Conservation (phyloP, 176 grass and related monocot genomes). For the Elymus sibiricus region DNA sequence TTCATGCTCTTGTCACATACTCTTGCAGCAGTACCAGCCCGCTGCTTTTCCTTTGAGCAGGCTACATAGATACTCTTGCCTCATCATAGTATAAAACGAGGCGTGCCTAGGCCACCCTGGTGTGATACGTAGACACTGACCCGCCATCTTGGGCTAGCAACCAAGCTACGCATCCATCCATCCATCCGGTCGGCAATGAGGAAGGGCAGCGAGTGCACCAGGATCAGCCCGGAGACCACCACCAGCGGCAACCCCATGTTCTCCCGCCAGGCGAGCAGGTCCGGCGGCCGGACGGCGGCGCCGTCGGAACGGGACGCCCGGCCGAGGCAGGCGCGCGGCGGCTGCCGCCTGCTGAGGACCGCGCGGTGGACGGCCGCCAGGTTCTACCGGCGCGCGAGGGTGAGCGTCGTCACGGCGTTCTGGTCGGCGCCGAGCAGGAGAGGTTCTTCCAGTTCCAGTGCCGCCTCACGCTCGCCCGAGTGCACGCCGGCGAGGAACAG, state of each 20-base stretch:
- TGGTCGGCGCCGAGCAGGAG: slow-evolving; percentile 32
- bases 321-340: slow-evolving; percentile 2
- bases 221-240: slow-evolving; percentile 54
- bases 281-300: not conserved
- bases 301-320: not conserved
- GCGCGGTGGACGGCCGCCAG: slow-evolving; percentile 51
- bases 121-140: slow-evolving; percentile 14
- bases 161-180: not conserved
- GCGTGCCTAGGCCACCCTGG: not conserved
- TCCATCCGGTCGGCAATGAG: slow-evolving; percentile 32
- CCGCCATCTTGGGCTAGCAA: not conserved
- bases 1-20: slow-evolving; percentile 64
- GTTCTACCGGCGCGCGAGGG: slow-evolving; percentile 49
- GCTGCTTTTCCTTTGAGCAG: slow-evolving; percentile 34
- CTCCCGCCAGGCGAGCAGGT: slow-evolving; percentile 21
- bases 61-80: not conserved
- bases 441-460: not conserved
- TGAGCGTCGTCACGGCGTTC: slow-evolving; percentile 33
- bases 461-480: slow-evolving; percentile 40
- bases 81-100: slow-evolving; percentile 41
- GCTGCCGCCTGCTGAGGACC: slow-evolving; percentile 51
- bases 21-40: not conserved
- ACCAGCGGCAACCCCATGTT: slow-evolving; percentile 36
- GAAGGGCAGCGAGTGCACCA: slow-evolving; percentile 43
- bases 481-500: slow-evolving; percentile 56